phyloP scores from a whole-genome alignment of 129 eudicot genomes.

The Erigeron canadensis region DNA sequence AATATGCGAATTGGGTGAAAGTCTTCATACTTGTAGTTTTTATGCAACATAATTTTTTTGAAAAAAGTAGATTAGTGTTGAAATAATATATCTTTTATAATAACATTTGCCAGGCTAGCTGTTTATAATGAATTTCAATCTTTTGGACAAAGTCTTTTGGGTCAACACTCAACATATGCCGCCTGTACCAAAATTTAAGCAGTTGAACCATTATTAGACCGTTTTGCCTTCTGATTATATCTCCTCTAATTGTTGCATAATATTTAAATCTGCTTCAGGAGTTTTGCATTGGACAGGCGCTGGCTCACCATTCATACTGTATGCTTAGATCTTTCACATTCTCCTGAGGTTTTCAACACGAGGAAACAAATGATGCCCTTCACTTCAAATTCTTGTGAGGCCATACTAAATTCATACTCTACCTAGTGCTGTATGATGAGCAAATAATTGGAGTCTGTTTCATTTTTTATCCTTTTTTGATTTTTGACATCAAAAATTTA shows the following conservation, averaged over 20 bases:
- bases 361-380: conserved; percentile 39
- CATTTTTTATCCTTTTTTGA: not conserved
- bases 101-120: not conserved
- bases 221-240: not conserved
- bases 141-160: conserved; percentile 7
- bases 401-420: conserved; percentile 13
- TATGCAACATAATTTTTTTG: not conserved
- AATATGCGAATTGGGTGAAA: not conserved
- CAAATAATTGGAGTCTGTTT: not conserved
- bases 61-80: conserved; percentile 4
- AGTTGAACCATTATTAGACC: not conserved
- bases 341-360: conserved; percentile 47
- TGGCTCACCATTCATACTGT: conserved; percentile 79
- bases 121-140: not conserved
- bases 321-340: conserved; percentile 54
- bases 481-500: too few relatives aligned
- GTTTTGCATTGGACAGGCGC: conserved; percentile 57
- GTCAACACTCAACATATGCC: not conserved
- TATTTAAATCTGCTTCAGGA: conserved; percentile 33
- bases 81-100: conserved; percentile 9
- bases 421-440: conserved; percentile 14
- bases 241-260: conserved; percentile 1
- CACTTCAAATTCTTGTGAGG: conserved; percentile 35
- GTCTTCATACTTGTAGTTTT: not conserved
- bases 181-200: not conserved